Evolutionary conservation across 192 early-diverging fungal species (phyloP), one percentile per base, ranked within the genome.

Genomic region (Gigaspora rosea): DNA sequence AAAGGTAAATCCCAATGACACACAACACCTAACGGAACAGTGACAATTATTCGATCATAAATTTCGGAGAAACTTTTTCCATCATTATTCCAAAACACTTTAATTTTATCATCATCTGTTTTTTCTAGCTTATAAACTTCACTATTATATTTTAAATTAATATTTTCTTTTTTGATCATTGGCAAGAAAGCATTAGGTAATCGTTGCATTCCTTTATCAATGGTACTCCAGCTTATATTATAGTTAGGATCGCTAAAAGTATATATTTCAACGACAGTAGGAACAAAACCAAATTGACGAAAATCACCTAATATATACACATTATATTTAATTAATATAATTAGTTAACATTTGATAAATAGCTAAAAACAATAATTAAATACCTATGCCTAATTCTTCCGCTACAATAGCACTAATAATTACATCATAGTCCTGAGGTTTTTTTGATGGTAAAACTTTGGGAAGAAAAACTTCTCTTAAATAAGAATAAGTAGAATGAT

Each of bases 31-130:
- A 82, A 74, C 20, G 81, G 79, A 0, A 33, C 59, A 54, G 79
- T 57, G 56, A 82, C 75, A 61, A 82, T 80, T 2, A 82, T 75
- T 61, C 68, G 50, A 47, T 82, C 81, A n/a, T 61, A 82, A 15
- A 27, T 48, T 2, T 68, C 20, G 3, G 27, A 54, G 1, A 66
- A 6, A 22, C 66, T 54, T 15, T 41, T 41, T 41, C 5, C 36
- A 5, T 41, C 5, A 32, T 76, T 71, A n/a, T 76, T 59, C 79
- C 75, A 82, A 63, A 68, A 73, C 16, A 82, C 70, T 16, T 54
- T 68, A 9, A 82, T 69, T 7, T 78, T 69, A 20, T 36, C 75
- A 27, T 77, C 56, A 68, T 63, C 7, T 4, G 47, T 66, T 18
- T 48, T n/a, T n/a, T n/a, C n/a, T n/a, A n/a, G n/a, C n/a, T 80